A percentile compares a stretch with the other conserved stretches of the same genome.
Conservation (phyloP, 768 basidiomycete species). For the Thelephora aurantiotincta region DNA sequence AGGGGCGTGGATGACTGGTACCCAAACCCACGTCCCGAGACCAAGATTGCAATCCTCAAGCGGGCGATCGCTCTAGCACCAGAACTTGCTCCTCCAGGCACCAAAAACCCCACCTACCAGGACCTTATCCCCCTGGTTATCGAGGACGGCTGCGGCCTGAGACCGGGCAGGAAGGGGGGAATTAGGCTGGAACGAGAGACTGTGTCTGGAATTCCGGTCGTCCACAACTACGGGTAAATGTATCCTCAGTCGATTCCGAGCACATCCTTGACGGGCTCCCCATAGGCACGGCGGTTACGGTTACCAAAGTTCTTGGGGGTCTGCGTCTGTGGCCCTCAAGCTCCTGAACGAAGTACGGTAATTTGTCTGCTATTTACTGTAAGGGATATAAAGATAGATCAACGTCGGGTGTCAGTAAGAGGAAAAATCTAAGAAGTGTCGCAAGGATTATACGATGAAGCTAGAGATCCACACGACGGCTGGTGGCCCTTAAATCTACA, state of each 20-base stretch:
- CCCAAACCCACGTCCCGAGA: slow-evolving; percentile 49
- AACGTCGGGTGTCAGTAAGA: no score
- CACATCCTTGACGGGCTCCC: neutral
- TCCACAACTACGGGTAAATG: slow-evolving; percentile 54
- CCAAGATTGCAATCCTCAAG: slow-evolving; percentile 41
- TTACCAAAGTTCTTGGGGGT: slow-evolving; percentile 54
- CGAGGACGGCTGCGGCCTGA: slow-evolving; percentile 40
- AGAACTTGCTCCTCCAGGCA: slow-evolving; percentile 16
- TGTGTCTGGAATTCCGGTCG: slow-evolving; percentile 30
- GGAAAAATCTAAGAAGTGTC: no score
- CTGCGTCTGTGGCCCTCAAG: slow-evolving; percentile 32
- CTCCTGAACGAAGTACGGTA: slow-evolving; percentile 26
- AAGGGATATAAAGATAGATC: no score
- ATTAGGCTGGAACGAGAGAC: slow-evolving; percentile 40
- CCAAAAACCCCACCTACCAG: slow-evolving; percentile 19
- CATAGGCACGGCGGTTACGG: slow-evolving; percentile 51
- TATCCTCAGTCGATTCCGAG: neutral
- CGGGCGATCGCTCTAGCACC: slow-evolving; percentile 22
- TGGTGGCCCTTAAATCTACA: slow-evolving; percentile 15
- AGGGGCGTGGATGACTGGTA: slow-evolving; percentile 53
- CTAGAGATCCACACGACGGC: slow-evolving; percentile 4
- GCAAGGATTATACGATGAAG: no score
- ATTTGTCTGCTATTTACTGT: neutral
- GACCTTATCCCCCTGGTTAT: slow-evolving; percentile 24
- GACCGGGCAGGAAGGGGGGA: slow-evolving; percentile 57